Evolutionary conservation across 2,329 filamentous ascomycete genomes (phyloP), one percentile per base, ranked within the genome.

Genomic region (Colletotrichum musae): DNA sequence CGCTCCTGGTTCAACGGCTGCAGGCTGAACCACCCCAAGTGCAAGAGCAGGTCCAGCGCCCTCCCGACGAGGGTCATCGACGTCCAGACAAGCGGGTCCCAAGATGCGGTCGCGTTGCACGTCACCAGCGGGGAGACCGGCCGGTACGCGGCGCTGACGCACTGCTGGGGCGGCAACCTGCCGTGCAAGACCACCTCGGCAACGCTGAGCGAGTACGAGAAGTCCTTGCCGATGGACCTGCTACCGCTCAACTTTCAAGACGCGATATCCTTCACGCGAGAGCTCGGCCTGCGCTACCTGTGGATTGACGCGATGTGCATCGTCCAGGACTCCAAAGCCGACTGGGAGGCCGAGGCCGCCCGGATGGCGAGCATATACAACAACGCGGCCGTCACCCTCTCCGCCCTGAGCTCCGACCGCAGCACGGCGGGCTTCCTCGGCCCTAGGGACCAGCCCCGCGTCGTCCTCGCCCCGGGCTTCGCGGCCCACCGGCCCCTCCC

Each of bases 271-370:
- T 62, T 79, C 5, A 71, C 75, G 5, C 71, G 72, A 1, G 36
- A 58, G 4, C 73, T 80, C 3, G 57, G 63, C 0, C 32, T 78
- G 9, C 47, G 51, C 1, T 79, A 77, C 56, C 51, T 80, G 1
- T 80, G 78, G 79, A 77, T 79, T 32, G 76, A 80, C 68, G 74
- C 76, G 4, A 53, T 79, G 1, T 80, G 78, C 45, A 79, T 80
- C 9, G 43, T 78, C n/a, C 78, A 80, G 39, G 73, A 73, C 36
- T 64, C 61, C 4, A 18, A 41, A 0, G 64, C 45, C 2, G 73
- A 74, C 63, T 74, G 73, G 71, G 39, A 50, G 13, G 28, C n/a
- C 0, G 71, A 74, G 58, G 67, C 70, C 2, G 52, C 66, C 1
- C 60, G 59, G 24, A 74, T 73, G 73, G 70, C 68, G 6, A 56